Evolutionary conservation across 306 rosid genomes (phyloP).

Genomic region (Acmispon strigosus): DNA sequence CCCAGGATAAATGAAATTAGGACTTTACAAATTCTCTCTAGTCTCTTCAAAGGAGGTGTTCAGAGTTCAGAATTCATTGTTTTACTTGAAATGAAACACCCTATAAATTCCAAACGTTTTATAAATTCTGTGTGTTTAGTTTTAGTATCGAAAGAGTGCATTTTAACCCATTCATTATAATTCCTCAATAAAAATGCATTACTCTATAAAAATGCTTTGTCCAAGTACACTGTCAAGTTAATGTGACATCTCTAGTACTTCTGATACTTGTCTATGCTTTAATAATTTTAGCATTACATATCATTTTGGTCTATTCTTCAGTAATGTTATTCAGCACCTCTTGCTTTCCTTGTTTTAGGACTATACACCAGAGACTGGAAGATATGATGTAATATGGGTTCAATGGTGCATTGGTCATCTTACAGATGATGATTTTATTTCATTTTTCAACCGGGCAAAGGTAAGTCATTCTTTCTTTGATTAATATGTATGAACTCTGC

Average conservation of each 20-base stretch:
- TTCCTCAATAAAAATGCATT: too few species aligned
- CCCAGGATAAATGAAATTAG: too few species aligned
- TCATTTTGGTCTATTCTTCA: background rate
- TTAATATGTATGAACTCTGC: background rate
- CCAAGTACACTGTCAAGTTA: background rate
- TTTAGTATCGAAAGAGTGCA: too few species aligned
- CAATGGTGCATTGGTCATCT: slow-evolving; percentile 99
- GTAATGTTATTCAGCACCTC: slow-evolving; percentile 19
- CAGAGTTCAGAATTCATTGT: too few species aligned
- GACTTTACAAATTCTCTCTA: too few species aligned
- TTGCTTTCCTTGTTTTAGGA: slow-evolving; percentile 42
- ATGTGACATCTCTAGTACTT: background rate
- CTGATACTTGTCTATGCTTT: background rate
- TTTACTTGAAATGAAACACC: too few species aligned
- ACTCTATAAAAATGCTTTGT: background rate
- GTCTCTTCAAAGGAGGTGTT: too few species aligned
- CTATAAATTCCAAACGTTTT: too few species aligned
- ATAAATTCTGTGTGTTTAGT: too few species aligned
- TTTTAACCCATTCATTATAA: too few species aligned
- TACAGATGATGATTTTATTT: slow-evolving; percentile 85
- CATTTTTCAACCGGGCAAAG: slow-evolving; percentile 86
- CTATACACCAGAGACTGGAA: slow-evolving; percentile 76
- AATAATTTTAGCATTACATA: background rate
- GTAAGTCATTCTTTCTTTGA: slow-evolving; percentile 31
- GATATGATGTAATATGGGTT: slow-evolving; percentile 95